A percentile compares a stretch with the other conserved stretches of the same genome.
Evolutionary conservation across 768 basidiomycete genomes (phyloP).

Genomic region (Pseudohyphozyma bogoriensis): DNA sequence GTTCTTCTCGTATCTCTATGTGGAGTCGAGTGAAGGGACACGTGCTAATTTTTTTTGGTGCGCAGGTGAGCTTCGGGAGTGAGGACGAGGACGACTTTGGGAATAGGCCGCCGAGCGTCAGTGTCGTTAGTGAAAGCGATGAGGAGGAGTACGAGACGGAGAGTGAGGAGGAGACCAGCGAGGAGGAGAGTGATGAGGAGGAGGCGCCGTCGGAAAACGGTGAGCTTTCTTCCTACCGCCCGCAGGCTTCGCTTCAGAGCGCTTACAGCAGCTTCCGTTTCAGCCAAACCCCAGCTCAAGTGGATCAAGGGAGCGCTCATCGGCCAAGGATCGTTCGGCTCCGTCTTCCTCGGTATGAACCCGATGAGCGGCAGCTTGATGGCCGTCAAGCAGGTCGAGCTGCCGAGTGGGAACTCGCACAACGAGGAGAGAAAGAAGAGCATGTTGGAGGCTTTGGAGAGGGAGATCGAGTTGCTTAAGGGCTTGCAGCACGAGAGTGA

Average conservation of each 20-base stretch:
- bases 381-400: conserved; percentile 96
- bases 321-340: conserved; percentile 90
- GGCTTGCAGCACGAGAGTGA: conserved; percentile 97
- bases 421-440: conserved; percentile 66
- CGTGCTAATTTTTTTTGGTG: conserved; percentile 99
- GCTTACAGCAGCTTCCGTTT: too few relatives aligned
- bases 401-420: conserved; percentile 53
- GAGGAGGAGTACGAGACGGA: conserved; percentile 3
- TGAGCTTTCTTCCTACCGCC: background rate
- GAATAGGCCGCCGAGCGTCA: conserved; percentile 33
- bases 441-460: conserved; percentile 61
- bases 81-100: conserved; percentile 87
- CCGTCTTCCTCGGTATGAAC: conserved; percentile 67
- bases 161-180: conserved; percentile 1
- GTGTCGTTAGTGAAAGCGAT: background rate
- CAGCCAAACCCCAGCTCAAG: conserved; percentile 53
- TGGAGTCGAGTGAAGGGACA: conserved; percentile 53
- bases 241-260: background rate
- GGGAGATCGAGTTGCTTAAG: conserved; percentile 91
- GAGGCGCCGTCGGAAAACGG: conserved; percentile 2
- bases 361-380: conserved; percentile 97
- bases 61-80: conserved; percentile 71
- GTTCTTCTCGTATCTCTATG: too few relatives aligned
- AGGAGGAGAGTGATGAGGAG: conserved; percentile 8
- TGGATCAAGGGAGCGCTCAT: conserved; percentile 98